Evolutionary conservation across 169 alveolate species (phyloP), one percentile per base, ranked within the genome.

Genomic region (Amoebophrya sp.): DNA sequence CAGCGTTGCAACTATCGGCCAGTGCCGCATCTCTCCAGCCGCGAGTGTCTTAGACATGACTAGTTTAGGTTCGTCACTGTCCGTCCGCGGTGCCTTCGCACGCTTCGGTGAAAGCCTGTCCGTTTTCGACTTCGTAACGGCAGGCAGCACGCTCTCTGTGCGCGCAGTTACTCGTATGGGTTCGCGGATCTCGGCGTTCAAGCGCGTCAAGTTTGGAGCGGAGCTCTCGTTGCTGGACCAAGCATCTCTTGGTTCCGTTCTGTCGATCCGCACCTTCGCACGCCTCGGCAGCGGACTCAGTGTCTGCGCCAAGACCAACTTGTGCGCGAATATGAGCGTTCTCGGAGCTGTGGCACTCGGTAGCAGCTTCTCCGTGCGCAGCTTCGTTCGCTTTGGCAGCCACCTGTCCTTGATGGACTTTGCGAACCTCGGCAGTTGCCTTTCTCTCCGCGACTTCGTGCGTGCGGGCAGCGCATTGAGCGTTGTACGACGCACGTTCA

Each of bases 231-330:
- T 23, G 12, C 40, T 89, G 36, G 26, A 40, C 40, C 53, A 89
- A 40, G 36, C 53, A 33, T 24, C 33, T 33, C 40, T 89, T 47
- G 90, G 90, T 1, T 36, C 54, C 40, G 12, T 33, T 34, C 36
- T 89, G 90, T 89, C 90, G 24, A 10, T 89, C n/a, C 90, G 90
- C 40, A 14, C 90, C 24, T 89, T 89, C 47, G 0, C 90, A 29
- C 90, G 90, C 90, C 90, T 89, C 23, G 90, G 90, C 90, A 26
- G 41, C 47, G 40, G 54, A 29, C 90, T 89, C n/a, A 36, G 54
- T 23, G 90, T 33, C 24, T 33, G 33, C 1, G 34, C 53, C 12
- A 34, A 40, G 90, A 33, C 90, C 6, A 89, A 33, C 2, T 40
- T 89, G 12, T 36, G 90, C 39, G 39, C n/a, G 53, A 10, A 6